A percentile compares a stretch with the other conserved stretches of the same genome.
phyloP scores from a whole-genome alignment of 495 filamentous ascomycete genomes.

The Friedmanniomyces endolithicus region DNA sequence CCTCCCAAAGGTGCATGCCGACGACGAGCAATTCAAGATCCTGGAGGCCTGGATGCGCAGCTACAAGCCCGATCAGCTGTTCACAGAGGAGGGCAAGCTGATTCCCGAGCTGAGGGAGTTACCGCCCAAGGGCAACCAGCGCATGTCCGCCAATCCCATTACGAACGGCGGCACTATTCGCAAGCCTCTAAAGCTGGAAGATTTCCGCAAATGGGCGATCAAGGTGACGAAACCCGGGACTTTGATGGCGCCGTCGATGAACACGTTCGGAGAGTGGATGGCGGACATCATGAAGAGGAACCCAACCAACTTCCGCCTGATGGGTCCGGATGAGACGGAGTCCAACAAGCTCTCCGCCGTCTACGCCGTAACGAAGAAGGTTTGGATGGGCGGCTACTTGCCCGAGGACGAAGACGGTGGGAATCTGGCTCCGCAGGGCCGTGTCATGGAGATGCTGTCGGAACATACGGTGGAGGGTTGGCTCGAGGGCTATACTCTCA shows the following conservation, averaged over 20 bases:
- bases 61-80: conserved; percentile 55
- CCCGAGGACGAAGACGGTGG: conserved; percentile 58
- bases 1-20: conserved; percentile 49
- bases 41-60: conserved; percentile 59
- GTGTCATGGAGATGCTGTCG: conserved; percentile 67
- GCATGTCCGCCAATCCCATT: conserved; percentile 63
- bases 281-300: conserved; percentile 50
- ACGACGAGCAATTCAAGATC: conserved; percentile 46
- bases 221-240: conserved; percentile 41
- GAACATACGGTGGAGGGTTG: conserved; percentile 68
- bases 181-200: conserved; percentile 49
- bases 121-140: conserved; percentile 45
- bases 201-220: conserved; percentile 51
- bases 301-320: conserved; percentile 51
- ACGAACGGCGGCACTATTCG: conserved; percentile 53
- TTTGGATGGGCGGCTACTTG: conserved; percentile 64
- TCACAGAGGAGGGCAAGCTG: conserved; percentile 45
- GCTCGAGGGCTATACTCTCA: conserved; percentile 63
- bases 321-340: conserved; percentile 65
- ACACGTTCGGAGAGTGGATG: conserved; percentile 50
- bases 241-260: conserved; percentile 44
- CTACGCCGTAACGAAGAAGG: conserved; percentile 59
- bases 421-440: conserved; percentile 48
- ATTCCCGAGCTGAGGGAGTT: conserved; percentile 46
- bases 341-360: conserved; percentile 59